These are phyloP conservation scores for Quercus alba DNA, from an alignment of 306 rosid genomes.

Conservation along the genomic window DNA sequence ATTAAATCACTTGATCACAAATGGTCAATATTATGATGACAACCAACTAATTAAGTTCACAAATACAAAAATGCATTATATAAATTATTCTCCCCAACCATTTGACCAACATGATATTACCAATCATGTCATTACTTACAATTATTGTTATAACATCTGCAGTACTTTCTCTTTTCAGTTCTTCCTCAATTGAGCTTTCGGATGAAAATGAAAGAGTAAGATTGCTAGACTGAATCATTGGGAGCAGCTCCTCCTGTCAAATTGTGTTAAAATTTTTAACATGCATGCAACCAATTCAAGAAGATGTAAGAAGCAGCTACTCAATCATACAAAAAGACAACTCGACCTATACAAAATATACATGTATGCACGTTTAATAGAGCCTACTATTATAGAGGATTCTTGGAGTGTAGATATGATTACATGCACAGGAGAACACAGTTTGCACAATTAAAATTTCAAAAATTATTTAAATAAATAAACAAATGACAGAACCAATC, in stretches of 20 bases:
- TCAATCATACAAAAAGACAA: neutral
- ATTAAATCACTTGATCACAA: neutral
- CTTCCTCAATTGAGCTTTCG: slow-evolving; percentile 95
- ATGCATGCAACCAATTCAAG: neutral
- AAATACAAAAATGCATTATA: slow-evolving; percentile 1
- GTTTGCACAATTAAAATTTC: neutral
- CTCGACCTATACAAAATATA: neutral
- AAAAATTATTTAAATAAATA: neutral
- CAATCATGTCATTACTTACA: slow-evolving; percentile 39
- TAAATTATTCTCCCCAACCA: slow-evolving; percentile 6
- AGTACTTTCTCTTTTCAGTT: slow-evolving; percentile 93
- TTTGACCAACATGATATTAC: slow-evolving; percentile 7
- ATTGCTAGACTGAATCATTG: slow-evolving; percentile 75
- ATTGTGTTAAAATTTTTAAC: slow-evolving; percentile 20
- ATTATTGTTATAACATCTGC: slow-evolving; percentile 90
- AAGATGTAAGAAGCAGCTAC: neutral
- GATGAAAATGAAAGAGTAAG: slow-evolving; percentile 86
- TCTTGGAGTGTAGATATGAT: neutral
- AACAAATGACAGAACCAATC: neutral
- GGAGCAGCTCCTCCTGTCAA: slow-evolving; percentile 83
- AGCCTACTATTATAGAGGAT: neutral
- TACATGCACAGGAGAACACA: neutral
- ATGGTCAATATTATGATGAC: neutral
- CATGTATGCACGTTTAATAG: neutral
- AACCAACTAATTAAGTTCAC: slow-evolving; percentile 14